Evolutionary conservation across 495 filamentous ascomycete genomes (phyloP).

Genomic region (Trichoderma gamsii): DNA sequence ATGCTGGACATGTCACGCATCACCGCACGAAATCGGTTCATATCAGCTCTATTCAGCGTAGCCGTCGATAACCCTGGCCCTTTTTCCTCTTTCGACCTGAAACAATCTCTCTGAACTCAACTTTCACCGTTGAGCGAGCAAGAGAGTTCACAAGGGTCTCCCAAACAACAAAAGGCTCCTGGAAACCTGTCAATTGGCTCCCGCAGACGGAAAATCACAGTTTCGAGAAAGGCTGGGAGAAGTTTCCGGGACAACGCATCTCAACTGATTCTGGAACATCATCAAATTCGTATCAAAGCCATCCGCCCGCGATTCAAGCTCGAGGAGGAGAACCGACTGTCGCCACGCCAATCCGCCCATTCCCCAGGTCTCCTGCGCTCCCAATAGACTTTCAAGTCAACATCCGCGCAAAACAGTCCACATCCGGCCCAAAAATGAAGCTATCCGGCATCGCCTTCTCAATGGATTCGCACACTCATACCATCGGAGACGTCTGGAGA

Average conservation of each 20-base stretch:
- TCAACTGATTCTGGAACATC: background rate
- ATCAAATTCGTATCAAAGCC: background rate
- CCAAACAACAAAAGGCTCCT: background rate
- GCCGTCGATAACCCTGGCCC: background rate
- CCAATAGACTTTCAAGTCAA: background rate
- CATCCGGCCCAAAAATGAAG: background rate
- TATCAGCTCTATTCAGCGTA: background rate
- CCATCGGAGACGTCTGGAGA: slow-evolving; percentile 8
- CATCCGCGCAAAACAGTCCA: background rate
- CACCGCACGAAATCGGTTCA: background rate
- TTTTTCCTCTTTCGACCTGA: background rate
- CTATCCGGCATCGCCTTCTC: background rate
- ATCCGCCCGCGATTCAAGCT: background rate
- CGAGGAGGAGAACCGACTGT: background rate
- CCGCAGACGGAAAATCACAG: background rate
- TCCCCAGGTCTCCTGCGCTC: background rate
- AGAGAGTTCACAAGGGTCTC: background rate
- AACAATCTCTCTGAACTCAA: no score
- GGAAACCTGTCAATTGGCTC: background rate
- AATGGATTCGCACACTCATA: background rate
- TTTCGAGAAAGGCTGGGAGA: background rate
- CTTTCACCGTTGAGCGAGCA: background rate
- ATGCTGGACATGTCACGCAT: background rate
- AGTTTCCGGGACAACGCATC: background rate
- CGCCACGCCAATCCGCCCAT: slow-evolving; percentile 1